Percentiles rank a stretch among this genome's conserved stretches.
phyloP scores from a whole-genome alignment of 495 filamentous ascomycete species.

The Tetracladium marchalianum region DNA sequence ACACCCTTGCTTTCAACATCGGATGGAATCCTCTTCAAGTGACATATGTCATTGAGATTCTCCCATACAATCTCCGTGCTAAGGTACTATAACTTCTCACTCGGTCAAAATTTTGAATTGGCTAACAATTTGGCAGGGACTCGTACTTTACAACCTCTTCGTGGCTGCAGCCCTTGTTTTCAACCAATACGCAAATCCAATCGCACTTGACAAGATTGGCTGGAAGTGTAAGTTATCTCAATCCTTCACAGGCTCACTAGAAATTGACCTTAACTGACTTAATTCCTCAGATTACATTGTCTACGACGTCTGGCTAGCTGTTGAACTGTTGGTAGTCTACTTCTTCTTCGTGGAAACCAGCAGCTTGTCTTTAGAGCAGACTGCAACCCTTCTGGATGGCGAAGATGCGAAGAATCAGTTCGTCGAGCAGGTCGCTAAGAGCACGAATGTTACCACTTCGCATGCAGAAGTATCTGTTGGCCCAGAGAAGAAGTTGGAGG shows the following conservation, averaged over 20 bases:
- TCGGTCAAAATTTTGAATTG: constrained; percentile 19
- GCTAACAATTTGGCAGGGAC: constrained; percentile 23
- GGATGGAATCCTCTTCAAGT: constrained; percentile 57
- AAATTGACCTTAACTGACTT: not conserved
- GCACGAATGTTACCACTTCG: not conserved
- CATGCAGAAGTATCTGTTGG: no score
- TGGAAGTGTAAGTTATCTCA: constrained; percentile 12
- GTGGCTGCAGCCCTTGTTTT: constrained; percentile 41
- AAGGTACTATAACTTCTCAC: constrained; percentile 27
- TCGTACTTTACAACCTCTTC: constrained; percentile 41
- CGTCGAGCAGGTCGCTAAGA: constrained; percentile 2
- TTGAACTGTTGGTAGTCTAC: constrained; percentile 25
- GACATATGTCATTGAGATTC: constrained; percentile 58
- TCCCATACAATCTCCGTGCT: constrained; percentile 62
- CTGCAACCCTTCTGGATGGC: constrained; percentile 25
- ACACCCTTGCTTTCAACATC: constrained; percentile 44
- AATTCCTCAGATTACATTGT: constrained; percentile 12
- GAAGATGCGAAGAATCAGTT: constrained; percentile 5
- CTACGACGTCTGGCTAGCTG: constrained; percentile 23
- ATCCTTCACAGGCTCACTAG: not conserved
- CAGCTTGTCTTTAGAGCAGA: constrained; percentile 23
- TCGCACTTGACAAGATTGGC: constrained; percentile 42
- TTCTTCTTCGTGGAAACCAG: constrained; percentile 25
- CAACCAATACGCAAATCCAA: constrained; percentile 51
- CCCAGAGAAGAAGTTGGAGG: no score